These are phyloP conservation scores for Talaromyces adpressus DNA, from an alignment of 495 filamentous ascomycete species.

Conservation along the genomic window DNA sequence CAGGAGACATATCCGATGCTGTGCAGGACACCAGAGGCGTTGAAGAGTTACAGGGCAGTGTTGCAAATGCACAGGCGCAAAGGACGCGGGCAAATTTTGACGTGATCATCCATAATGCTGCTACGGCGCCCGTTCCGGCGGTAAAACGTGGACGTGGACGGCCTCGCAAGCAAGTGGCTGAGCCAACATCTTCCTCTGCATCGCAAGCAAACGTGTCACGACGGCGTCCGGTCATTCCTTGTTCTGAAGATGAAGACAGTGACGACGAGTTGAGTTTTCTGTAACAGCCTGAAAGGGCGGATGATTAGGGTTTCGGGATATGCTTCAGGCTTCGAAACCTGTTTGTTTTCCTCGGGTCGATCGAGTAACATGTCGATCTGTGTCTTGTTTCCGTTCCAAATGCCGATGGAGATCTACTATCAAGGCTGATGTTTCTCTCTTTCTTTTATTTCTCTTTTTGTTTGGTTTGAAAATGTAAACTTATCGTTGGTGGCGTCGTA, in stretches of 20 bases:
- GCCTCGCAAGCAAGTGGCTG: slow-evolving; percentile 1
- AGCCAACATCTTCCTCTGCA: not conserved
- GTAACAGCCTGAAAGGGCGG: slow-evolving; percentile 8
- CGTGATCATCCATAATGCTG: not conserved
- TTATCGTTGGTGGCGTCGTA: not conserved
- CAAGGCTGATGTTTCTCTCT: not conserved
- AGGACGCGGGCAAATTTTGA: not conserved
- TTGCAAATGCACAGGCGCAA: not conserved
- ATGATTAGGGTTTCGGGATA: not conserved
- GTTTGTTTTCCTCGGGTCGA: not conserved
- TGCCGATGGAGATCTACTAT: not conserved
- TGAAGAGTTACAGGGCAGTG: not conserved
- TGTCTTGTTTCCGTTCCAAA: not conserved
- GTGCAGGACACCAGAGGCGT: not conserved
- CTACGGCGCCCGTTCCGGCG: not conserved
- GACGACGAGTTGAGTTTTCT: slow-evolving; percentile 42
- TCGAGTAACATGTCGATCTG: not conserved
- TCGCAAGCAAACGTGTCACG: not conserved
- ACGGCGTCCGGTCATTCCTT: slow-evolving; percentile 19
- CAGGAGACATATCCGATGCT: not conserved
- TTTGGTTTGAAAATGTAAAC: not conserved
- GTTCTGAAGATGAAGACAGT: slow-evolving; percentile 27
- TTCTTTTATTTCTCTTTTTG: slow-evolving; percentile 9
- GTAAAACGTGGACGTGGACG: slow-evolving; percentile 14
- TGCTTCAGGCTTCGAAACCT: not conserved